Percentiles rank a stretch among this genome's conserved stretches.
Conservation (phyloP, 495 filamentous ascomycete species). For the Mytilinidion resinicola region DNA sequence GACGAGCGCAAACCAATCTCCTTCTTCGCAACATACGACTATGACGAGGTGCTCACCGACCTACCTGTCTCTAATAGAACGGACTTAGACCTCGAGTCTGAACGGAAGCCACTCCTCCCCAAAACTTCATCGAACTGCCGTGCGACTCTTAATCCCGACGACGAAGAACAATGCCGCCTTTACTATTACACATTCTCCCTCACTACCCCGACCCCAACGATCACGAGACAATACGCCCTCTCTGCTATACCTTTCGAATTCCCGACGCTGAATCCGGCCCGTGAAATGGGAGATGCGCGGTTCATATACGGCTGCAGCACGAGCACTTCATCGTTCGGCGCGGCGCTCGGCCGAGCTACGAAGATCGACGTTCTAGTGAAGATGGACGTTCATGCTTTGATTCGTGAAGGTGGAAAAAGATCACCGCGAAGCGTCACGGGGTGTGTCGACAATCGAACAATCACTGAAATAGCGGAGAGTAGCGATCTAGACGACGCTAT, state of each 20-base stretch:
- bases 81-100: not conserved
- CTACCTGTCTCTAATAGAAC: not conserved
- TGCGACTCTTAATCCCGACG: slow-evolving; percentile 21
- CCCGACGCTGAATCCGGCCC: slow-evolving; percentile 45
- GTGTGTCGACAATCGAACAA: slow-evolving; percentile 48
- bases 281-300: slow-evolving; percentile 47
- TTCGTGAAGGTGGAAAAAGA: slow-evolving; percentile 37
- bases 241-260: slow-evolving; percentile 59
- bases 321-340: slow-evolving; percentile 43
- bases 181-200: slow-evolving; percentile 58
- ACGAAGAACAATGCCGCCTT: slow-evolving; percentile 57
- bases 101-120: not conserved
- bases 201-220: slow-evolving; percentile 27
- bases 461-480: slow-evolving; percentile 41
- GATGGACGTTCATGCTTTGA: slow-evolving; percentile 45
- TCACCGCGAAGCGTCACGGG: slow-evolving; percentile 47
- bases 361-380: slow-evolving; percentile 60
- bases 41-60: slow-evolving; percentile 8
- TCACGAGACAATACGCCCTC: slow-evolving; percentile 56
- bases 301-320: slow-evolving; percentile 55
- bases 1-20: slow-evolving; percentile 17
- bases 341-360: slow-evolving; percentile 47
- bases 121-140: not conserved
- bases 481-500: slow-evolving; percentile 47
- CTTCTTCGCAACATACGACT: slow-evolving; percentile 34